Conservation (phyloP, 2,329 filamentous ascomycete genomes). For the Neonectria neomacrospora region DNA sequence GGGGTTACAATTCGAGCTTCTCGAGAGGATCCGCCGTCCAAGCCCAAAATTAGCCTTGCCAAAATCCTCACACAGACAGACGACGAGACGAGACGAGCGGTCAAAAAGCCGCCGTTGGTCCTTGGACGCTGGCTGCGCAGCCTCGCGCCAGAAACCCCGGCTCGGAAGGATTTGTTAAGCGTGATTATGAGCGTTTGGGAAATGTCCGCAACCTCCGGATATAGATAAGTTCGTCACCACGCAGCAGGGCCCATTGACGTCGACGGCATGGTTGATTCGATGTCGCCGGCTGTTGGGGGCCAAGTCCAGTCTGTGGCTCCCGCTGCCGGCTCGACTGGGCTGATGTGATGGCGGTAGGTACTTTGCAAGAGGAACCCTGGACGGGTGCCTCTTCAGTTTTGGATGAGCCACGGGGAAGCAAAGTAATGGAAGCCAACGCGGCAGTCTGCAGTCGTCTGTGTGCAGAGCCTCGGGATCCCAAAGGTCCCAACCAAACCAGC, state of each 20-base stretch:
- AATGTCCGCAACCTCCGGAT: conserved; percentile 18
- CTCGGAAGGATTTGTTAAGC: conserved; percentile 27
- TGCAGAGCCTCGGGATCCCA: conserved; percentile 12
- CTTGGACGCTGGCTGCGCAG: conserved; percentile 26
- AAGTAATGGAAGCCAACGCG: too few species aligned
- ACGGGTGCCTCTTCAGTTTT: not conserved
- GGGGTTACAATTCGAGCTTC: conserved; percentile 10
- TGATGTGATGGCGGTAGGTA: not conserved
- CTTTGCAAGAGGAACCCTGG: not conserved
- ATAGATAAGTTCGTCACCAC: not conserved
- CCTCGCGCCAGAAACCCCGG: conserved; percentile 36
- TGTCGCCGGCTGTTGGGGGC: not conserved
- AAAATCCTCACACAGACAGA: conserved; percentile 19
- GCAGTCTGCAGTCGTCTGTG: not conserved
- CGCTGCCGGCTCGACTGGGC: not conserved
- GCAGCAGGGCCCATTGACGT: not conserved
- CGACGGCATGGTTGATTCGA: not conserved
- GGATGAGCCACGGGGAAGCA: not conserved
- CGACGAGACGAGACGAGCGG: conserved; percentile 7
- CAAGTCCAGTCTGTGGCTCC: not conserved
- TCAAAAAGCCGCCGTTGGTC: conserved; percentile 26
- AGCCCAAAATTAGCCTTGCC: conserved; percentile 41
- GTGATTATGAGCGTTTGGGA: conserved; percentile 15
- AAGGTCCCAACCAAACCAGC: conserved; percentile 17
- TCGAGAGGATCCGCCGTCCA: conserved; percentile 15